phyloP scores from a whole-genome alignment of 2,329 filamentous ascomycete species.

The Cryoendolithus antarcticus region DNA sequence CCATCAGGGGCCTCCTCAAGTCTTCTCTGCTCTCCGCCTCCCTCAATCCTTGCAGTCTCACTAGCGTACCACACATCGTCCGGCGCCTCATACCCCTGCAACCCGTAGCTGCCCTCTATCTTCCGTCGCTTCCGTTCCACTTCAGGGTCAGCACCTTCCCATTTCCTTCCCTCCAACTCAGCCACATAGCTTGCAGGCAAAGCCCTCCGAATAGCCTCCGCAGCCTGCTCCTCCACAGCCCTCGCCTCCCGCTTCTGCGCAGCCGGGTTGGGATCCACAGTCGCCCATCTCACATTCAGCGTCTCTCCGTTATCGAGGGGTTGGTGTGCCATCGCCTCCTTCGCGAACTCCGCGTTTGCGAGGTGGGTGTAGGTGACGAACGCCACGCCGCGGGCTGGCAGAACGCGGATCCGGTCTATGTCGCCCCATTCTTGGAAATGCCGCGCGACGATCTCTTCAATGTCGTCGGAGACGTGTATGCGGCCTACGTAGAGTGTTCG shows the following conservation, averaged over 20 bases:
- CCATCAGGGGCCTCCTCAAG: slow-evolving; percentile 30
- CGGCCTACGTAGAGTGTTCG: slow-evolving; percentile 85
- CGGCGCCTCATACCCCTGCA: slow-evolving; percentile 85
- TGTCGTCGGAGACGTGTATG: slow-evolving; percentile 92
- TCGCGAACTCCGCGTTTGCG: slow-evolving; percentile 79
- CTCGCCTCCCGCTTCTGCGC: slow-evolving; percentile 84
- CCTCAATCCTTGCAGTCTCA: slow-evolving; percentile 54
- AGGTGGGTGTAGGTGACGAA: slow-evolving; percentile 94
- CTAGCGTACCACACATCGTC: slow-evolving; percentile 88
- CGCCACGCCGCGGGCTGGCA: slow-evolving; percentile 79
- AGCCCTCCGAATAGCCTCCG: slow-evolving; percentile 79
- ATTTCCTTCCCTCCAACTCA: slow-evolving; percentile 70
- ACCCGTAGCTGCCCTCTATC: slow-evolving; percentile 75
- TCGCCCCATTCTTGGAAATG: slow-evolving; percentile 97
- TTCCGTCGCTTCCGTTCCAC: slow-evolving; percentile 74
- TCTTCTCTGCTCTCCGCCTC: slow-evolving; percentile 49
- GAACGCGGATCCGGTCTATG: slow-evolving; percentile 71
- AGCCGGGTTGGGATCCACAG: slow-evolving; percentile 88
- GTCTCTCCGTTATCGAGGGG: slow-evolving; percentile 82
- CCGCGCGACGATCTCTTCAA: slow-evolving; percentile 86
- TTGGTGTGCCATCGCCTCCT: slow-evolving; percentile 79
- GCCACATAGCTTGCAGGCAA: slow-evolving; percentile 83
- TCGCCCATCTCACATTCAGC: slow-evolving; percentile 93
- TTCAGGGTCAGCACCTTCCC: slow-evolving; percentile 48
- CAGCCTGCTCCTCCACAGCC: slow-evolving; percentile 87